These are phyloP conservation scores for Lantana camara DNA, from an alignment of 257 asterid species.

Conservation along the genomic window DNA sequence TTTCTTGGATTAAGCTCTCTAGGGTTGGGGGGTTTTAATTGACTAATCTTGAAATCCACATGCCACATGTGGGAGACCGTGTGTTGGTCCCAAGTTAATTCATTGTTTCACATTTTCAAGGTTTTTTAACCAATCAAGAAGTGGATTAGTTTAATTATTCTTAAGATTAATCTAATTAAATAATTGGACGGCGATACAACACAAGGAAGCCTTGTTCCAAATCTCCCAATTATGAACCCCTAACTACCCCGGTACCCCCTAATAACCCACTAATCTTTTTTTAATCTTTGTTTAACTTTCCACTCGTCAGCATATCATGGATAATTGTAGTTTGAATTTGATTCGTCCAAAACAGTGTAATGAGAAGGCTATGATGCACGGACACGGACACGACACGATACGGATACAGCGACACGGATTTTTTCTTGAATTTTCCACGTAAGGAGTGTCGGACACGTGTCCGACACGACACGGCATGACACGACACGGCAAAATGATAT, in stretches of 20 bases:
- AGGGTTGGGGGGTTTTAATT: slow-evolving; percentile 41
- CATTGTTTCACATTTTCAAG: slow-evolving; percentile 43
- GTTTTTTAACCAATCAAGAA: slow-evolving; percentile 27
- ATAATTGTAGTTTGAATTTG: no score
- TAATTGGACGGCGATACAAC: background rate
- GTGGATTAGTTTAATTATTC: slow-evolving; percentile 30
- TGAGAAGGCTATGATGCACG: no score
- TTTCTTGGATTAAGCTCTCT: slow-evolving; percentile 63
- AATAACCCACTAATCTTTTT: slow-evolving; percentile 25
- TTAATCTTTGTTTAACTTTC: slow-evolving; percentile 15
- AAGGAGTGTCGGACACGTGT: no score
- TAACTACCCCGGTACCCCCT: background rate
- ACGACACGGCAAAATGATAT: no score
- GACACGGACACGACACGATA: no score
- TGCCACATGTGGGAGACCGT: slow-evolving; percentile 83
- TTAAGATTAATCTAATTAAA: slow-evolving; percentile 33
- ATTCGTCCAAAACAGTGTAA: no score
- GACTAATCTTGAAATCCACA: slow-evolving; percentile 68
- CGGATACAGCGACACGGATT: no score
- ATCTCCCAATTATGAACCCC: slow-evolving; percentile 18
- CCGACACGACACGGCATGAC: no score
- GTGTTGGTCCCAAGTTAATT: slow-evolving; percentile 39
- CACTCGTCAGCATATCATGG: no score
- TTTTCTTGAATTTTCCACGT: no score
- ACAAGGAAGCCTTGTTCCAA: background rate